phyloP scores from a whole-genome alignment of 2,329 filamentous ascomycete species.

The Rugonectria rugulosa region DNA sequence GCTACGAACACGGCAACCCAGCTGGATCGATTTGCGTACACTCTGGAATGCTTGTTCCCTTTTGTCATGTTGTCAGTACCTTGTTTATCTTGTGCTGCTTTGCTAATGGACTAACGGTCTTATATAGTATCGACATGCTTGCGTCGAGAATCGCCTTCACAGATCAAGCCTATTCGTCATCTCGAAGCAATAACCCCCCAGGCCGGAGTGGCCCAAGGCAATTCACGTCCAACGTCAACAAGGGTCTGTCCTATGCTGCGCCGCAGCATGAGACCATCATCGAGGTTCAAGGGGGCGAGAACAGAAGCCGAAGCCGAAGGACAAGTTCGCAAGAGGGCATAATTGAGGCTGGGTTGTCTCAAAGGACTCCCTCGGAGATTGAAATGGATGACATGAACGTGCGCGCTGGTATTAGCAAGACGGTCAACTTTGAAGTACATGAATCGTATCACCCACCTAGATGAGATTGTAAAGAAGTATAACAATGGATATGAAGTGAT shows the following conservation, averaged over 20 bases:
- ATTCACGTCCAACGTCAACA: conserved; percentile 18
- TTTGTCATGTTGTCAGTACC: conserved; percentile 49
- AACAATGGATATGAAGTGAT: neutral
- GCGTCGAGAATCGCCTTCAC: conserved; percentile 44
- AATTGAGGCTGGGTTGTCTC: conserved; percentile 26
- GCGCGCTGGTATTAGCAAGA: conserved; percentile 34
- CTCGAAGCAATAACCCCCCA: conserved; percentile 14
- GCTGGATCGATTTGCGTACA: conserved; percentile 51
- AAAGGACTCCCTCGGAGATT: conserved; percentile 31
- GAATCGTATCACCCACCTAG: conserved; percentile 1
- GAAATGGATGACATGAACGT: conserved; percentile 36
- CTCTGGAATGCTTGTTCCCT: conserved; percentile 52
- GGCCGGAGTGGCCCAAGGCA: conserved; percentile 21
- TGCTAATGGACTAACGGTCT: rapidly evolving
- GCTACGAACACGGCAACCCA: conserved; percentile 48
- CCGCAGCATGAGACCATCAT: conserved; percentile 35
- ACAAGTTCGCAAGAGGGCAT: conserved; percentile 35
- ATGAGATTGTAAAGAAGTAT: neutral
- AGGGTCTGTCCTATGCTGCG: conserved; percentile 27
- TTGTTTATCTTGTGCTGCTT: neutral
- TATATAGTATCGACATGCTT: conserved; percentile 43
- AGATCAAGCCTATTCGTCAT: conserved; percentile 36
- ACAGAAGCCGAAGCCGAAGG: conserved; percentile 5
- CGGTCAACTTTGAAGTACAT: conserved; percentile 23
- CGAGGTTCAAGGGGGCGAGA: conserved; percentile 31